A percentile compares a stretch with the other conserved stretches of the same genome.
phyloP scores from a whole-genome alignment of 805 yeast genomes.

The Yarrowia keelungensis region DNA sequence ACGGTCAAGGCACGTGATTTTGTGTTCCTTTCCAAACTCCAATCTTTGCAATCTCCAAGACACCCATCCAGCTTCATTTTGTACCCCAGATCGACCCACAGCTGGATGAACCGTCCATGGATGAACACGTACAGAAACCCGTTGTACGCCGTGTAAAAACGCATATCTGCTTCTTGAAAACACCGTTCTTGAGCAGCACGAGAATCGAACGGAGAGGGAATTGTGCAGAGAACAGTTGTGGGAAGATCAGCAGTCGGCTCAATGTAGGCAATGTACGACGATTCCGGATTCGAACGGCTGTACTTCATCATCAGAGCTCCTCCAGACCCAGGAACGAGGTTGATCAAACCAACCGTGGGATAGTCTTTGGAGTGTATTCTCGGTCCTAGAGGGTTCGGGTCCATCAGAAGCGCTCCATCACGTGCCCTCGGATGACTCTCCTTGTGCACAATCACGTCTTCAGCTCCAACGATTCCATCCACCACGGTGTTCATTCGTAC shows the following conservation, averaged over 20 bases:
- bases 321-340: background rate
- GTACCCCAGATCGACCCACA: conserved; percentile 8
- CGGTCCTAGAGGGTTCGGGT: background rate
- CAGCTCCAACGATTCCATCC: background rate
- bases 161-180: background rate
- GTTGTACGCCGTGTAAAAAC: background rate
- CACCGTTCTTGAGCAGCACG: background rate
- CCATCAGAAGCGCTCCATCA: background rate
- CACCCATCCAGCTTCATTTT: background rate
- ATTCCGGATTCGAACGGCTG: background rate
- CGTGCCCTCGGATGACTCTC: background rate
- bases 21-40: background rate
- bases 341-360: background rate
- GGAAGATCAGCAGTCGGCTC: background rate
- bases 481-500: background rate
- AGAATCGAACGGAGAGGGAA: conserved; percentile 1
- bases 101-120: conserved; percentile 1
- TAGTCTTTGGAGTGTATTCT: background rate
- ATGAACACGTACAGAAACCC: background rate
- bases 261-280: background rate
- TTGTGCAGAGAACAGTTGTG: background rate
- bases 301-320: conserved; percentile 5
- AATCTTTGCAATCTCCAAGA: background rate
- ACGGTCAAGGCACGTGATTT: background rate
- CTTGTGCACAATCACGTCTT: conserved; percentile 1